A percentile compares a stretch with the other conserved stretches of the same genome.
Conservation (phyloP, 768 basidiomycete species). For the Tylopilus subfusipes region DNA sequence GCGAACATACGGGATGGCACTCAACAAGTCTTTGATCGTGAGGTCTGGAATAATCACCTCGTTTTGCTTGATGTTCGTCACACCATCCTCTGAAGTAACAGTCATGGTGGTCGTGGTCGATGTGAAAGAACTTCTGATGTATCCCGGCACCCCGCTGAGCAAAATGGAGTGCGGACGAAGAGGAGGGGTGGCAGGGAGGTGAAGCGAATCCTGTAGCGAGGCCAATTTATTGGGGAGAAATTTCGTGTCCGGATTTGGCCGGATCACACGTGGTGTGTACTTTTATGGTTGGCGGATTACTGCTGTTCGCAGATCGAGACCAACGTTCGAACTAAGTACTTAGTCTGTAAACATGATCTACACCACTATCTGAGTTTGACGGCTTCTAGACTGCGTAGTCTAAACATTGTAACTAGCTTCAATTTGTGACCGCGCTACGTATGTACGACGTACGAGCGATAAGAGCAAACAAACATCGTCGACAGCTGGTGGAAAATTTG, state of each 20-base stretch:
- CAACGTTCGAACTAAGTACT: no score
- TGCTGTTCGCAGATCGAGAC: no score
- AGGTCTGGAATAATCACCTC: conserved; percentile 75
- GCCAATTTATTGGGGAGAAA: conserved; percentile 30
- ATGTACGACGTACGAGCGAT: not conserved
- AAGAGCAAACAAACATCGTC: not conserved
- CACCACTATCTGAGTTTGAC: no score
- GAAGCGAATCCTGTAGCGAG: not conserved
- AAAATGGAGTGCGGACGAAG: not conserved
- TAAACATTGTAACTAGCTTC: not conserved
- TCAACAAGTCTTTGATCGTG: conserved; percentile 81
- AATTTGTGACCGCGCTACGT: not conserved
- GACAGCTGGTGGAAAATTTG: not conserved
- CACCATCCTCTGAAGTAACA: conserved; percentile 9
- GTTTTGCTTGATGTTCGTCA: conserved; percentile 48
- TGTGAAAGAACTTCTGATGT: conserved; percentile 5
- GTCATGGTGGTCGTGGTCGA: conserved; percentile 21
- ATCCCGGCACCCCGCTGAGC: not conserved
- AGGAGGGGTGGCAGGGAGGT: not conserved
- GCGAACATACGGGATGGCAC: conserved; percentile 70
- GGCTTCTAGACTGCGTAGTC: not conserved
- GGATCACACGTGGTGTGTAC: conserved; percentile 24
- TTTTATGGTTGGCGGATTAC: not conserved
- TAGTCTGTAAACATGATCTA: no score
- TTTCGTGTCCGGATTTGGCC: conserved; percentile 21